A percentile compares a stretch with the other conserved stretches of the same genome.
phyloP scores from a whole-genome alignment of 257 asterid genomes.

The Penstemon davidsonii region DNA sequence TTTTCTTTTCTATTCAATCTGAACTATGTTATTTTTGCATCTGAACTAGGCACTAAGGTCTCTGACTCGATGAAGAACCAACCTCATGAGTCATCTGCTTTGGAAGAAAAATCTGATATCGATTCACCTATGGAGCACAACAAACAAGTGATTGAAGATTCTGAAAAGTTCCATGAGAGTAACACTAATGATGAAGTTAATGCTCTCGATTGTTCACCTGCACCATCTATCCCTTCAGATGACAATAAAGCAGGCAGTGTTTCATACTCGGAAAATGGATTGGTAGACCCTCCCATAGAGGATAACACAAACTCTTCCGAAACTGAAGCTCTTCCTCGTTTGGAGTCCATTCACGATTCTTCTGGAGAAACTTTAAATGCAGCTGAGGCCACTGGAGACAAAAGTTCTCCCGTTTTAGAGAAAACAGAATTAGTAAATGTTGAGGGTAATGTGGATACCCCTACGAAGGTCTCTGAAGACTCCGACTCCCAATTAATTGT shows the following conservation, averaged over 20 bases:
- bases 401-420: conserved; percentile 7
- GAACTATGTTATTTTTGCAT: conserved; percentile 6
- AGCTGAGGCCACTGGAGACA: conserved; percentile 12
- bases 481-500: neutral
- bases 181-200: conserved; percentile 28
- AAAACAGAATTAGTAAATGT: neutral
- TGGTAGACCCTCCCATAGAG: conserved; percentile 10
- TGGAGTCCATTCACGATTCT: conserved; percentile 20
- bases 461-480: conserved; percentile 26
- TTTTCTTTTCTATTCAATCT: neutral
- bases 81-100: conserved; percentile 31
- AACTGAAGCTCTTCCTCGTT: neutral
- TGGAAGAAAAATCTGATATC: conserved; percentile 34
- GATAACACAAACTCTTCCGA: conserved; percentile 14
- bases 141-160: conserved; percentile 19
- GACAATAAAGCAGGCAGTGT: neutral
- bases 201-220: conserved; percentile 22
- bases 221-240: conserved; percentile 8
- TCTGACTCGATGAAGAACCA: conserved; percentile 32
- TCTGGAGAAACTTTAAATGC: conserved; percentile 17
- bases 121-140: conserved; percentile 39
- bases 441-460: conserved; percentile 5
- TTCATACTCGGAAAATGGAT: neutral
- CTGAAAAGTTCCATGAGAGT: conserved; percentile 25
- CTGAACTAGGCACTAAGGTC: conserved; percentile 38